Percentiles rank a stretch among this genome's conserved stretches.
These are phyloP conservation scores for Eragrostis curvula DNA, from an alignment of 176 grass and related monocot genomes.

Conservation along the genomic window DNA sequence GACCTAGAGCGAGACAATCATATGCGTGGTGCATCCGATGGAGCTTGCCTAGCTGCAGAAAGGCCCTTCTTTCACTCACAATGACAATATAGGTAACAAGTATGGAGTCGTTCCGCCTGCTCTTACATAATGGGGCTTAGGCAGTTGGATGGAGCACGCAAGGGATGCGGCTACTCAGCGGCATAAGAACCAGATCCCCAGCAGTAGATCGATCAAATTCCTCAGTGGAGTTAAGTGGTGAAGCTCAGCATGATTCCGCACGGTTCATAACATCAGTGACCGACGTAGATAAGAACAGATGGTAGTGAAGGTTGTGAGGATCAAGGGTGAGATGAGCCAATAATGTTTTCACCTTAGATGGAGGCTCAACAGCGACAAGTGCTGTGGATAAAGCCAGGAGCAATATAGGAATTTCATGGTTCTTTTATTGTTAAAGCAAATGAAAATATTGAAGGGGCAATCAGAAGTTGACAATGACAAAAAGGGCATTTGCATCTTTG, in stretches of 20 bases:
- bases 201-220: background rate
- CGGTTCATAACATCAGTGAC: background rate
- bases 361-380: background rate
- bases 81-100: background rate
- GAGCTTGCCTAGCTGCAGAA: background rate
- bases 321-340: background rate
- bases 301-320: conserved; percentile 13
- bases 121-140: background rate
- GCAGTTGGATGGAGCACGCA: background rate
- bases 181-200: background rate
- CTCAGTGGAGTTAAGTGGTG: background rate
- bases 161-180: background rate
- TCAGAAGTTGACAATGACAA: background rate
- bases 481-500: background rate
- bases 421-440: background rate
- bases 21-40: background rate
- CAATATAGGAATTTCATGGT: background rate
- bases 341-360: background rate
- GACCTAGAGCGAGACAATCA: background rate
- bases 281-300: background rate
- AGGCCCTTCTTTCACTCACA: background rate
- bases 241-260: background rate
- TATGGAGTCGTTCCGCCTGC: too few species aligned
- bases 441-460: background rate
- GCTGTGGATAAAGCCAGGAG: background rate